A percentile compares a stretch with the other conserved stretches of the same genome.
Conservation (phyloP, 805 yeast genomes). For the Ogataea haglerorum region DNA sequence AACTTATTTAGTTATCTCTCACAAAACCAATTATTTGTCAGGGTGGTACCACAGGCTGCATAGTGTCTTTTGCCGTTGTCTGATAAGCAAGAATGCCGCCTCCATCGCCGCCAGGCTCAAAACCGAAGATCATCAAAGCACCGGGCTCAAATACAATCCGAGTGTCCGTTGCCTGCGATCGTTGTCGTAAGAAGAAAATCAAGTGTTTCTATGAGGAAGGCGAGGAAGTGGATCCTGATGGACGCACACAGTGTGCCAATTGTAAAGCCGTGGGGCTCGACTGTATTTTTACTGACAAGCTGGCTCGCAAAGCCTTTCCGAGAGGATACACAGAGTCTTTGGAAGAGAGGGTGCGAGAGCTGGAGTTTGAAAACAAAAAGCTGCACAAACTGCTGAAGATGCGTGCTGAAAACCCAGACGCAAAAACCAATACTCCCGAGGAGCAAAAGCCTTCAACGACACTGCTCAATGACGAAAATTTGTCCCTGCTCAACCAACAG, state of each 20-base stretch:
- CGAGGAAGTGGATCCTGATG: constrained; percentile 42
- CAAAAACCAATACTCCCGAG: not conserved
- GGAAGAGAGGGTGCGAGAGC: constrained; percentile 82
- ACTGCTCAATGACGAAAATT: constrained; percentile 30
- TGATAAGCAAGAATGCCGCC: not conserved
- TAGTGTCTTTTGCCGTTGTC: not conserved
- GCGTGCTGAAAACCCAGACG: constrained; percentile 31
- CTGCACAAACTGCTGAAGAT: constrained; percentile 59
- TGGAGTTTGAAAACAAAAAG: constrained; percentile 76
- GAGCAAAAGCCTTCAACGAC: not conserved
- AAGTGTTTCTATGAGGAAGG: constrained; percentile 46
- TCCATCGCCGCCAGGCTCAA: constrained; percentile 7
- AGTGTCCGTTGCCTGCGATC: constrained; percentile 88
- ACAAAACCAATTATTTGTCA: not conserved
- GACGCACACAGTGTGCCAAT: constrained; percentile 70
- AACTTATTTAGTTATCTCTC: not conserved
- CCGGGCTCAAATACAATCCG: constrained; percentile 66
- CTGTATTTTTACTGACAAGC: constrained; percentile 81
- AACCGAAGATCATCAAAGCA: constrained; percentile 54
- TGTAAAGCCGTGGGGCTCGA: constrained; percentile 84
- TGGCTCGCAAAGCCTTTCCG: constrained; percentile 85
- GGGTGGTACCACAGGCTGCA: not conserved
- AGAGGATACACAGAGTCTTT: constrained; percentile 88
- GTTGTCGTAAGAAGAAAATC: constrained; percentile 79
- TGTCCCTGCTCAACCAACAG: constrained; percentile 28